These are phyloP conservation scores for Suhomyces anneliseae DNA, from an alignment of 1,139 yeast species.

Conservation along the genomic window DNA sequence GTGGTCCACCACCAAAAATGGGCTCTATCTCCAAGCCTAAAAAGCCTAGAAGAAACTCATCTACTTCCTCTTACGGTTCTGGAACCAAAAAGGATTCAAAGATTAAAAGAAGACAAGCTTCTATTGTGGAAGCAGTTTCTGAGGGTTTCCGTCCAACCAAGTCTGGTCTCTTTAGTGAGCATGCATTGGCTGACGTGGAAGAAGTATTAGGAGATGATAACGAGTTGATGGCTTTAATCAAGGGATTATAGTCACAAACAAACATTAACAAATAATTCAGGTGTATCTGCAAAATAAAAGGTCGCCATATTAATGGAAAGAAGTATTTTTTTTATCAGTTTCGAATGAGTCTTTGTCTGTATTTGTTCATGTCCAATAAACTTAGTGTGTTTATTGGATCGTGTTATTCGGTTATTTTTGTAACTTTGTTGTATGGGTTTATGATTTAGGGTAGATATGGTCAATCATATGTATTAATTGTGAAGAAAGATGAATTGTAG, in stretches of 20 bases:
- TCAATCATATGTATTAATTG: not conserved
- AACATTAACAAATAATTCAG: not conserved
- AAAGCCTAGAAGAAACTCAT: conserved; percentile 13
- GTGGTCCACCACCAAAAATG: not conserved
- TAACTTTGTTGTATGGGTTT: not conserved
- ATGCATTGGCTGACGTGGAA: conserved; percentile 69
- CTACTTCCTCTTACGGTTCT: conserved; percentile 10
- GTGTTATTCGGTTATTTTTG: not conserved
- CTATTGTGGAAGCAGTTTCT: conserved; percentile 70
- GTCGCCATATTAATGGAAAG: no score
- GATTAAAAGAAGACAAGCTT: conserved; percentile 52
- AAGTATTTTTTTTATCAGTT: no score
- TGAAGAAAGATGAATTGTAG: not conserved
- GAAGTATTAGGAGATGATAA: conserved; percentile 52
- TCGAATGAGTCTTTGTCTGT: no score
- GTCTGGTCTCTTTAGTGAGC: conserved; percentile 72
- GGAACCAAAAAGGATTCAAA: conserved; percentile 21
- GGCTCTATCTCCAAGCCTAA: conserved; percentile 12
- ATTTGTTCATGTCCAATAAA: no score
- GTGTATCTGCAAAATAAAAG: no score
- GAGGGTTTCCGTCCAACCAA: conserved; percentile 74
- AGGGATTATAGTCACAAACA: conserved; percentile 31
- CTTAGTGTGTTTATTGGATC: no score
- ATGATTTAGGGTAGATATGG: not conserved
- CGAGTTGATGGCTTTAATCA: conserved; percentile 47